Evolutionary conservation across 768 basidiomycete species (phyloP), one percentile per base, ranked within the genome.

Genomic region (Tephrocybe sp.): DNA sequence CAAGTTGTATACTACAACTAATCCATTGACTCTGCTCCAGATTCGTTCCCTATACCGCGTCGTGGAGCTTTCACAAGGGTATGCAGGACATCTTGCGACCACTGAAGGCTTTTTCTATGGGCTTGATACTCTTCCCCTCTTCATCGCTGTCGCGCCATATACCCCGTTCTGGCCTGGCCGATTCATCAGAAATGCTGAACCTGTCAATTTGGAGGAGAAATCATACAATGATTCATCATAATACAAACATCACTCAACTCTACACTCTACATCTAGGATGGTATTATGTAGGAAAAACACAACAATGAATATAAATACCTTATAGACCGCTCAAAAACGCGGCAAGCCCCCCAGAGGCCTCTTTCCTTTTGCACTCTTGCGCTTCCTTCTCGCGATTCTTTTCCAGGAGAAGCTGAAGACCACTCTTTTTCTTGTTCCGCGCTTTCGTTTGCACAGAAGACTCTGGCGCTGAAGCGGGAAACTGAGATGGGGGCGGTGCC

Each of bases 1-100:
- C 32, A n/a, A 37, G 6, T 19, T 8, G 36, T 12, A 6, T 19
- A 19, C 36, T 37, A 8, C 5, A 8, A 9, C 36, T 18, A 6
- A 18, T 18, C 36, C 36, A 37, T 18, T 37, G 6, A 30, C 9
- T 16, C n/a, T 41, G 9, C 12, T 50, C 27, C 40, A 84, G 83
- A 73, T 86, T 56, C 86, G 87, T 47, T 87, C 83, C 26, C 62
- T 73, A 3, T 89, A 81, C 68, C 69, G 74, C 58, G 73, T 74
- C n/a, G 70, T 75, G 15, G 87, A 89, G 56, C 71, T 81, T 26
- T 77, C 79, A 4, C 69, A 85, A 64, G 87, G 87, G 13, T 86
- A 70, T 63, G 49, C 64, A 19, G 84, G 83, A 3, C 68, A 69
- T 30, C 72, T 88, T 24, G 73, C 79, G 6, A 81, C 73, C 3